These are phyloP conservation scores for Cyphellophora attinorum DNA, from an alignment of 2,329 filamentous ascomycete species.

Conservation along the genomic window DNA sequence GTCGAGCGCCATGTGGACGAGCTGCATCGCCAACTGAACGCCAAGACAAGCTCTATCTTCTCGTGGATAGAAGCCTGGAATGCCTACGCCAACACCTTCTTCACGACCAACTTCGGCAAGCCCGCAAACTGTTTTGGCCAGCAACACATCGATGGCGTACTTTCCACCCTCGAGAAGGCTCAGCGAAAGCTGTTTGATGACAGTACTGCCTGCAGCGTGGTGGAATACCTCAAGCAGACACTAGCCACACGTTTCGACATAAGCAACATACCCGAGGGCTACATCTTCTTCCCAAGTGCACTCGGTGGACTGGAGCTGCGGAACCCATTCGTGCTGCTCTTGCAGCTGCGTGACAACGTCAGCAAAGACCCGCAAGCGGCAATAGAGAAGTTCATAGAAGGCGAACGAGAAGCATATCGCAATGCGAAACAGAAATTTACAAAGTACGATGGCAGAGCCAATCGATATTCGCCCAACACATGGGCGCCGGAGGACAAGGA, in stretches of 20 bases:
- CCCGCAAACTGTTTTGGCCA: slow-evolving; percentile 46
- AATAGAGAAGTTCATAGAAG: slow-evolving; percentile 17
- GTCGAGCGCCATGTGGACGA: slow-evolving; percentile 53
- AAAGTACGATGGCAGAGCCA: neutral
- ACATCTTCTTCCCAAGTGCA: slow-evolving; percentile 44
- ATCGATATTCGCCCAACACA: neutral
- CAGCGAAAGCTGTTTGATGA: slow-evolving; percentile 40
- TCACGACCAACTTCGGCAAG: slow-evolving; percentile 48
- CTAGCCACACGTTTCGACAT: slow-evolving; percentile 45
- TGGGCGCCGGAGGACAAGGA: neutral
- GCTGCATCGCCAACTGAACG: slow-evolving; percentile 47
- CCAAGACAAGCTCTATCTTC: slow-evolving; percentile 44
- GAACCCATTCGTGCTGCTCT: slow-evolving; percentile 40
- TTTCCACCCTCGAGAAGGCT: slow-evolving; percentile 43
- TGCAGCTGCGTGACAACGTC: slow-evolving; percentile 36
- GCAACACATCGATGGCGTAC: slow-evolving; percentile 46
- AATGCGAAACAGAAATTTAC: neutral
- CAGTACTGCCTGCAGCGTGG: slow-evolving; percentile 30
- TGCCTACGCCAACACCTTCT: slow-evolving; percentile 47
- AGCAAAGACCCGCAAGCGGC: slow-evolving; percentile 25
- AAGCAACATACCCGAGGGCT: slow-evolving; percentile 38
- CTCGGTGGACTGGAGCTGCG: slow-evolving; percentile 41
- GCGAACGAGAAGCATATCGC: slow-evolving; percentile 22
- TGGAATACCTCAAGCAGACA: slow-evolving; percentile 44
- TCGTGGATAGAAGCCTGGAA: slow-evolving; percentile 54